A percentile compares a stretch with the other conserved stretches of the same genome.
phyloP scores from a whole-genome alignment of 441 rosid genomes.

The Erodium moschatum region DNA sequence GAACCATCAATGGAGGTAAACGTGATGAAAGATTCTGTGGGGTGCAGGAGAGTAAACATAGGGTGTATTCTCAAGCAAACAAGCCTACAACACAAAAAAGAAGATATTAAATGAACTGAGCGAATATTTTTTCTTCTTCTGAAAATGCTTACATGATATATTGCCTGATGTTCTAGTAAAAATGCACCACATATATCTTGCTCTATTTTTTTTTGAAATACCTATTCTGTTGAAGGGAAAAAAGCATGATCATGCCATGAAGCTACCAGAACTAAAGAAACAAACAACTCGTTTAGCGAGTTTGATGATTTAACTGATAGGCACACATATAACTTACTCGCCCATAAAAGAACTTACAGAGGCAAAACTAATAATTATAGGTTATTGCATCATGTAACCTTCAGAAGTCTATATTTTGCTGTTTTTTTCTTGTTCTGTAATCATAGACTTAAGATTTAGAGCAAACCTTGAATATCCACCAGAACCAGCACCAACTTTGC shows the following conservation, averaged over 20 bases:
- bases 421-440: background rate
- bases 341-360: background rate
- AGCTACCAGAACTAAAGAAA: background rate
- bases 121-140: background rate
- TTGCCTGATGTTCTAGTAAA: constrained; percentile 1
- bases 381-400: background rate
- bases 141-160: background rate
- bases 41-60: constrained; percentile 54
- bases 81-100: constrained; percentile 37
- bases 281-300: background rate
- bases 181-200: background rate
- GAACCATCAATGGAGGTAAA: constrained; percentile 66
- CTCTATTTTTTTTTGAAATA: too few species aligned
- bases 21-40: constrained; percentile 54
- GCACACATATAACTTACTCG: background rate
- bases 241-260: background rate
- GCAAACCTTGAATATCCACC: constrained; percentile 87
- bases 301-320: background rate
- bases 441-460: background rate
- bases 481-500: constrained; percentile 81
- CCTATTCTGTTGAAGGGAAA: background rate
- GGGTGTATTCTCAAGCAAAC: constrained; percentile 88
- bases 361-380: background rate
- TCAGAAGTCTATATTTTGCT: too few species aligned
- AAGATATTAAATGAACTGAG: background rate